Conservation (phyloP, 805 yeast genomes). For the Jamesozyma rosinii region DNA sequence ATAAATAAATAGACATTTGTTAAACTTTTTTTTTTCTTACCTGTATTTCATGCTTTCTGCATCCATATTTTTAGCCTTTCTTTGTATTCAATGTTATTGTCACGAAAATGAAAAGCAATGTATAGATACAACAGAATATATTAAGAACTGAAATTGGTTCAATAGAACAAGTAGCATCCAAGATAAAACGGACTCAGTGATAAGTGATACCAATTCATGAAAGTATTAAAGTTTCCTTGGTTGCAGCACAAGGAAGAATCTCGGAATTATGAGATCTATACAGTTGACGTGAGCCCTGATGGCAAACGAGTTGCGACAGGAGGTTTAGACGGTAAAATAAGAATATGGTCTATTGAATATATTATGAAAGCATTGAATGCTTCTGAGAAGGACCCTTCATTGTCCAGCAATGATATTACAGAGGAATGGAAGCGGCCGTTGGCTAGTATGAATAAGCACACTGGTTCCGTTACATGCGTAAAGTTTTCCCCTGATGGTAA, state of each 20-base stretch:
- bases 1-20: neutral
- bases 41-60: too few species aligned
- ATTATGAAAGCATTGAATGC: conserved; percentile 33
- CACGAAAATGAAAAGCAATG: too few species aligned
- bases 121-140: neutral
- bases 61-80: too few species aligned
- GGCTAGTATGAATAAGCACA: conserved; percentile 88
- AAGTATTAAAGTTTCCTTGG: conserved; percentile 64
- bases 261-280: conserved; percentile 73
- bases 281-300: conserved; percentile 72
- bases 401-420: conserved; percentile 6
- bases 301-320: conserved; percentile 87
- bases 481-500: conserved; percentile 88
- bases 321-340: conserved; percentile 84
- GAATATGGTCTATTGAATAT: conserved; percentile 72
- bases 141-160: neutral
- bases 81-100: too few species aligned
- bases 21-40: neutral
- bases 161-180: too few species aligned
- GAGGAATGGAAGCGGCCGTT: conserved; percentile 42
- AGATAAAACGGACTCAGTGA: neutral
- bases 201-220: conserved; percentile 35
- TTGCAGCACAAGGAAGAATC: conserved; percentile 67
- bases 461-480: conserved; percentile 93
- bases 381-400: conserved; percentile 4